Evolutionary conservation across 2,329 filamentous ascomycete species (phyloP), one percentile per base, ranked within the genome.

Genomic region (Penicillium psychrosexuale): DNA sequence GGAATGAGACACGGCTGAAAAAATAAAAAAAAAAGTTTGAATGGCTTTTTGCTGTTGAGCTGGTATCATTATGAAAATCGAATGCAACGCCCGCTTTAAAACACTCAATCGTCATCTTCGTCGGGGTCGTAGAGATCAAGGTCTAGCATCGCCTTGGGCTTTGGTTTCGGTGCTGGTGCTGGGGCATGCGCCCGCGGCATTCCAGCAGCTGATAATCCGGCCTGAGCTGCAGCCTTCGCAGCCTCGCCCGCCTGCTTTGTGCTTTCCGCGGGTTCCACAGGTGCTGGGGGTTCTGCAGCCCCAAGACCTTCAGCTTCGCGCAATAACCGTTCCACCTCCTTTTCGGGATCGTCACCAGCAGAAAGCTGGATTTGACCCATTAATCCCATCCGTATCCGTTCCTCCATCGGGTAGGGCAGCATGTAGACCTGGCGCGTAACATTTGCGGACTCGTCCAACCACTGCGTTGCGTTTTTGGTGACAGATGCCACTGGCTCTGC

Each of bases 261-360:
- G 46, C 70, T 72, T 44, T 72, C 72, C 6, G 66, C 75, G 1
- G 52, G 60, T 13, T 60, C 57, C 53, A 47, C 60, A 33, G 64
- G 76, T n/a, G 77, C 80, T 2, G 65, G 60, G 9, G 63, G 58
- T 64, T 72, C 68, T 72, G 78, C 57, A 72, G 74, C 63, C 67
- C 81, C 59, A 70, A 82, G 57, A 68, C 88, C 64, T 79, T 82
- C 47, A 78, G 87, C 43, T 71, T 86, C 28, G 80, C 87, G 12
- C 13, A 78, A 69, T 57, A 77, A 49, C 40, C 72, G 67, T 38
- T 76, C 74, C 12, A 77, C 71, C 57, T 78, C 75, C 44, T 65
- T 67, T 63, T 84, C 70, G 75, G 86, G 53, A 76, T 90, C 66
- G 77, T 84, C 69, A 50, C 80, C 62, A 19, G 69, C 68, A 5